Evolutionary conservation across 1,139 yeast species (phyloP), one percentile per base, ranked within the genome.

Genomic region (Blastobotrys apis): DNA sequence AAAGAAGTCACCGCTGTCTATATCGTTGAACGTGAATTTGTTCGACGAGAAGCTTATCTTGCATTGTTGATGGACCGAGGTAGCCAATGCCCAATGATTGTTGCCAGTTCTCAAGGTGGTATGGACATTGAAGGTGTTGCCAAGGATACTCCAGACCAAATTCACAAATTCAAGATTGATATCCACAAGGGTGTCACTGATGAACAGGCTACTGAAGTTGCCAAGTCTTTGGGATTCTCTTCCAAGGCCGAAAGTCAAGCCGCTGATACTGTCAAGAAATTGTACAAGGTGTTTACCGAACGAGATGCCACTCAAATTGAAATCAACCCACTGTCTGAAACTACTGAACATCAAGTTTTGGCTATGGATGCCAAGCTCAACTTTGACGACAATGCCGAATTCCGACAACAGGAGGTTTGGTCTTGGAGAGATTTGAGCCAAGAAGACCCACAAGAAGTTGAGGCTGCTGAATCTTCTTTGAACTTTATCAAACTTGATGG

Each of bases 41-140:
- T 94, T 50, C 75, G 81, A 60, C 86, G 94, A 58, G 99, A 92
- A 73, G 95, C 97, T 51, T 92, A 92, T 72, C 71, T 94, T 56
- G 95, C 97, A 54, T 87, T 94, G 58, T 77, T 94, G 59, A 79
- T 90, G 84, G 98, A 92, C 77, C 85, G 99, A 73, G 78, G 81
- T 56, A 76, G 83, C 54, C 95, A 90, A 72, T 75, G 80, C 58
- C 96, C 97, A 52, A 76, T 92, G 72, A 86, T 92, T 65, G 96
- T 92, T 56, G 97, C 96, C 39, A 87, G 97, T 31, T 75, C 95
- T 56, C 94, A 92, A 74, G 99, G 99, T 74, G 99, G 99, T 75
- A 90, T 94, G 95, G 97, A 92, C 72, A 94, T 92, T 64, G 99
- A 92, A 75, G 95, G 95, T 67, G 97, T 94, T 56, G 99, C 98